Conservation (phyloP, 371 early-diverging fungal genomes). For the Blastocladiella emersonii region DNA sequence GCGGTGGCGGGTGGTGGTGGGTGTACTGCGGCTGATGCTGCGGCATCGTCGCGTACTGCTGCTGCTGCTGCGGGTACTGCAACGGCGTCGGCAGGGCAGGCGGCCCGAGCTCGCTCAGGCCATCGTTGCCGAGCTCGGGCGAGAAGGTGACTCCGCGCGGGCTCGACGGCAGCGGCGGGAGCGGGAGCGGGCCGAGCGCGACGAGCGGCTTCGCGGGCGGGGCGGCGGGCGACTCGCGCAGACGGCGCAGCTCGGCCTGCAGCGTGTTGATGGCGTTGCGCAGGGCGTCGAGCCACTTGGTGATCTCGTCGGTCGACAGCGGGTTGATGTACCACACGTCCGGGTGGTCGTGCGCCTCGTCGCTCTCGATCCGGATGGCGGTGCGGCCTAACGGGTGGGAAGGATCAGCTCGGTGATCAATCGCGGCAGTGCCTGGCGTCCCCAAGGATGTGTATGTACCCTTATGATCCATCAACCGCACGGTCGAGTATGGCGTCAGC, state of each 20-base stretch:
- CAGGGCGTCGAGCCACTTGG: not conserved
- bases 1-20: too few relatives aligned
- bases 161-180: too few relatives aligned
- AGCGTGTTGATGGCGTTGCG: not conserved
- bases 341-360: not conserved
- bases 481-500: not conserved
- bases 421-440: too few relatives aligned
- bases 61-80: too few relatives aligned
- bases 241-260: not conserved
- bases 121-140: too few relatives aligned
- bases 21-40: too few relatives aligned
- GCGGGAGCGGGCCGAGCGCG: too few relatives aligned
- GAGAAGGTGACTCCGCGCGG: too few relatives aligned
- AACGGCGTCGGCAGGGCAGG: too few relatives aligned
- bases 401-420: too few relatives aligned
- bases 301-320: not conserved
- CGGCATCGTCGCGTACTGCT: too few relatives aligned
- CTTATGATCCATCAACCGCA: not conserved
- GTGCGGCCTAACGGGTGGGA: not conserved
- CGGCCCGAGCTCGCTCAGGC: too few relatives aligned
- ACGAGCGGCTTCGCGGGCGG: not conserved
- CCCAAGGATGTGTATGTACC: not conserved
- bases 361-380: not conserved
- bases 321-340: not conserved
- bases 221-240: not conserved